These are phyloP conservation scores for Neodidymelliopsis sp. DNA, from an alignment of 2,329 filamentous ascomycete species.

Conservation along the genomic window DNA sequence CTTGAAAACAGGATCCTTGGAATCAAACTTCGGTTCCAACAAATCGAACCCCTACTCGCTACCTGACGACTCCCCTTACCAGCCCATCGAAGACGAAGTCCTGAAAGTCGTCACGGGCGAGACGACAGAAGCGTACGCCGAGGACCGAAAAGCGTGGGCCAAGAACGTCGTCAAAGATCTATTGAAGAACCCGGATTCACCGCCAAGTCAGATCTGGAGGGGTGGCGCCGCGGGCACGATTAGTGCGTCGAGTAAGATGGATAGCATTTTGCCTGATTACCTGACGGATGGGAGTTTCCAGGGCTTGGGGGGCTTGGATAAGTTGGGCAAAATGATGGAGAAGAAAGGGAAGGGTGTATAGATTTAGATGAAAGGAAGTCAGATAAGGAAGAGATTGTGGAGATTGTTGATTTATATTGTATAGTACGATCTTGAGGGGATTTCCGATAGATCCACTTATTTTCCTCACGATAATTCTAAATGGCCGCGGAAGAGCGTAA, in stretches of 20 bases:
- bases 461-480: too few species aligned
- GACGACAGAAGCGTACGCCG: slow-evolving; percentile 14
- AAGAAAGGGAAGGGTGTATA: slow-evolving; percentile 4
- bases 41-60: slow-evolving; percentile 7
- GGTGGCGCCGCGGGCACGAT: slow-evolving; percentile 15
- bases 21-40: slow-evolving; percentile 19
- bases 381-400: too few species aligned
- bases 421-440: too few species aligned
- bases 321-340: slow-evolving; percentile 12
- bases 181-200: slow-evolving; percentile 14
- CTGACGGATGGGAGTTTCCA: slow-evolving; percentile 16
- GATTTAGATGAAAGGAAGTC: too few species aligned
- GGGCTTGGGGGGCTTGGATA: slow-evolving; percentile 12
- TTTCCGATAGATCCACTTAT: too few species aligned
- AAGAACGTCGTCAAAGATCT: slow-evolving; percentile 20
- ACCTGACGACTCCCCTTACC: slow-evolving; percentile 12
- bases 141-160: slow-evolving; percentile 18
- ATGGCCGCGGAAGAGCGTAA: too few species aligned
- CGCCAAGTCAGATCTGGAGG: slow-evolving; percentile 19
- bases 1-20: slow-evolving; percentile 26
- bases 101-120: slow-evolving; percentile 11
- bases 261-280: slow-evolving; percentile 13
- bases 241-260: slow-evolving; percentile 9
- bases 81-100: slow-evolving; percentile 17
- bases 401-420: too few species aligned